These are phyloP conservation scores for Penicillium macrosclerotiorum DNA, from an alignment of 495 filamentous ascomycete species.

Conservation along the genomic window DNA sequence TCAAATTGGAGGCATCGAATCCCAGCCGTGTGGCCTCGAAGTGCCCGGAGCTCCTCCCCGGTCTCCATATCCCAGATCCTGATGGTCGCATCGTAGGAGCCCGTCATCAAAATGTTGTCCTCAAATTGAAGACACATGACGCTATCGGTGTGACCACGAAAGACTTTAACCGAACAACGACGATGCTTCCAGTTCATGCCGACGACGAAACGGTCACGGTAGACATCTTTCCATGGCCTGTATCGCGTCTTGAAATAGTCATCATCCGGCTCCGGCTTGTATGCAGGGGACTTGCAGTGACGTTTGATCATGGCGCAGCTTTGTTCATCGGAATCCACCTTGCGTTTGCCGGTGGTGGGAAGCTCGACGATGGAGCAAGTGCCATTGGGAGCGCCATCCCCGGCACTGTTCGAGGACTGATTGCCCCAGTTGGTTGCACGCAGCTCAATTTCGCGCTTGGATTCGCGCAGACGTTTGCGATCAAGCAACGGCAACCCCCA, in stretches of 20 bases:
- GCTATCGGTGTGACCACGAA: slow-evolving; percentile 89
- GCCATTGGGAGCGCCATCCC: slow-evolving; percentile 15
- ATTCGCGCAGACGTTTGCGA: slow-evolving; percentile 79
- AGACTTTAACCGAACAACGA: slow-evolving; percentile 73
- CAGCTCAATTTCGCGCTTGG: slow-evolving; percentile 80
- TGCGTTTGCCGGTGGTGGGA: slow-evolving; percentile 38
- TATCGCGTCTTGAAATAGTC: slow-evolving; percentile 51
- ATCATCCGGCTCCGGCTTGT: slow-evolving; percentile 28
- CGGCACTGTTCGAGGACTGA: slow-evolving; percentile 20
- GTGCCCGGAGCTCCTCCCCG: slow-evolving; percentile 77
- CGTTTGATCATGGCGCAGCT: slow-evolving; percentile 36
- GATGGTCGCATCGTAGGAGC: slow-evolving; percentile 91
- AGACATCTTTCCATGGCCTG: slow-evolving; percentile 89
- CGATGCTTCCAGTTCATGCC: slow-evolving; percentile 97
- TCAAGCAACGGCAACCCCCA: slow-evolving; percentile 92
- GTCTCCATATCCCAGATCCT: slow-evolving; percentile 96
- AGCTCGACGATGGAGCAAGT: slow-evolving; percentile 18
- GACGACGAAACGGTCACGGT: slow-evolving; percentile 83
- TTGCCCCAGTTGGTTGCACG: slow-evolving; percentile 57
- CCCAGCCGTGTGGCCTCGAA: slow-evolving; percentile 76
- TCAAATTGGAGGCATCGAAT: slow-evolving; percentile 92
- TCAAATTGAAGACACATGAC: slow-evolving; percentile 97
- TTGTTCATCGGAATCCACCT: slow-evolving; percentile 29
- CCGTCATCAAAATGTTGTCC: slow-evolving; percentile 86
- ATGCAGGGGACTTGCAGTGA: slow-evolving; percentile 32